Conservation (phyloP, 352 stramenopile species). For the Peronospora belbahrii region DNA sequence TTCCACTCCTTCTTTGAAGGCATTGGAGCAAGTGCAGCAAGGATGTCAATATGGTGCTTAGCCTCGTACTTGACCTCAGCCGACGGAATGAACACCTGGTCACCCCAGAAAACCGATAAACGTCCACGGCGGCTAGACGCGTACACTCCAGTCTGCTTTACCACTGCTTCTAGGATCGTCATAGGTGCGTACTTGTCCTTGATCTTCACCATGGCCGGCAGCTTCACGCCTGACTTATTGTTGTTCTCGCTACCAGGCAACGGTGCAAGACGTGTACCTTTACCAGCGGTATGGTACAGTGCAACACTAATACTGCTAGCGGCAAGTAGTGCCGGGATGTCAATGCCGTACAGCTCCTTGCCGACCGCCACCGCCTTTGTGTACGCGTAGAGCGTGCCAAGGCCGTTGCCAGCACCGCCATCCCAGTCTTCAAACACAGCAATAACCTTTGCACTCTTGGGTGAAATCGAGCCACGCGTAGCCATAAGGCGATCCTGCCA, state of each 20-base stretch:
- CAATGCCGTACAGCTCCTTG: constrained; percentile 77
- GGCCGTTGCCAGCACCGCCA: constrained; percentile 92
- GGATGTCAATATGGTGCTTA: constrained; percentile 96
- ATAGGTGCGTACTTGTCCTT: constrained; percentile 86
- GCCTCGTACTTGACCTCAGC: constrained; percentile 88
- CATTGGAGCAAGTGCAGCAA: constrained; percentile 92
- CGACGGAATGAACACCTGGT: constrained; percentile 97
- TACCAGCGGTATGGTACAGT: constrained; percentile 97
- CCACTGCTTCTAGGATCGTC: constrained; percentile 96
- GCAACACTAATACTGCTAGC: constrained; percentile 83
- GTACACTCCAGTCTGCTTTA: constrained; percentile 98
- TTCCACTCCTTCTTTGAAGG: constrained; percentile 90
- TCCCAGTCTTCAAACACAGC: constrained; percentile 95
- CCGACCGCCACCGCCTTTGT: constrained; percentile 88
- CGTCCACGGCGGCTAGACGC: constrained; percentile 89
- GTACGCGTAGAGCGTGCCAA: constrained; percentile 95
- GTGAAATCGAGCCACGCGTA: constrained; percentile 73
- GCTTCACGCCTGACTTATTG: constrained; percentile 98
- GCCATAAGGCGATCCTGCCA: constrained; percentile 93
- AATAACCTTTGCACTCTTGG: constrained; percentile 88
- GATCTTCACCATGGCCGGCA: constrained; percentile 89
- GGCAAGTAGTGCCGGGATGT: constrained; percentile 80
- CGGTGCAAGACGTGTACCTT: constrained; percentile 94
- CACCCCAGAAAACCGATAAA: constrained; percentile 96
- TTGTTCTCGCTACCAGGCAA: constrained; percentile 97